Evolutionary conservation across 2,329 filamentous ascomycete species (phyloP).

Genomic region (Pseudopyricularia cyperi): DNA sequence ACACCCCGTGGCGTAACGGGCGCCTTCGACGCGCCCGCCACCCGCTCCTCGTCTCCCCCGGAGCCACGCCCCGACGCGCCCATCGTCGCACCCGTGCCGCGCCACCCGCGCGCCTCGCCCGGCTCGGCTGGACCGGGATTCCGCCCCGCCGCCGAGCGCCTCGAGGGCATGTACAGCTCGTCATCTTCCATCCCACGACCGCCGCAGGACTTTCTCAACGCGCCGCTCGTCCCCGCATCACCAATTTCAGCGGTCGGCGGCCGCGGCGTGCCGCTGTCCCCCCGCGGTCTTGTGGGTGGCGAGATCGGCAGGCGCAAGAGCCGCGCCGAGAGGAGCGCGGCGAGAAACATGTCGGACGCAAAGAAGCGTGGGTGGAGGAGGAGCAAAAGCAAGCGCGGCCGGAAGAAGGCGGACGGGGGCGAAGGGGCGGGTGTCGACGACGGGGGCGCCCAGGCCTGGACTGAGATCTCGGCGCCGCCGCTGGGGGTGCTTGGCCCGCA

Average conservation of each 20-base stretch:
- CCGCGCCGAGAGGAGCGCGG: constrained; percentile 45
- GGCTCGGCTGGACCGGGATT: constrained; percentile 16
- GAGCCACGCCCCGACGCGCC: constrained; percentile 24
- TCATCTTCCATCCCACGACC: constrained; percentile 4
- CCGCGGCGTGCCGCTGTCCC: not conserved
- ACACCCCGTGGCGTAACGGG: constrained; percentile 42
- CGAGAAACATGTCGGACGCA: constrained; percentile 49
- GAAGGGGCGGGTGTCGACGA: not conserved
- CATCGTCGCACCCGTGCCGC: constrained; percentile 39
- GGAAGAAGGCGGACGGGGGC: constrained; percentile 8
- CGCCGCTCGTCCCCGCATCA: not conserved
- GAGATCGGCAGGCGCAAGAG: constrained; percentile 25
- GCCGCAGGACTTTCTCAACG: not conserved
- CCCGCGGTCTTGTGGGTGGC: constrained; percentile 17
- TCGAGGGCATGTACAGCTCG: constrained; percentile 41
- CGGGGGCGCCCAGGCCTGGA: constrained; percentile 25
- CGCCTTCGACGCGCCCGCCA: constrained; percentile 32
- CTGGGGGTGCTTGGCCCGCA: not conserved
- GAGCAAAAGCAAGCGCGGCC: constrained; percentile 21
- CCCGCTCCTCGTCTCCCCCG: constrained; percentile 18
- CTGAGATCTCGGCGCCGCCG: constrained; percentile 25
- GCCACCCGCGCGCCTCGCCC: constrained; percentile 28
- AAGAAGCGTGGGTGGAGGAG: constrained; percentile 40
- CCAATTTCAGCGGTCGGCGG: not conserved
- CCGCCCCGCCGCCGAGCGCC: constrained; percentile 35